A percentile compares a stretch with the other conserved stretches of the same genome.
Conservation (phyloP, 2,329 filamentous ascomycete species). For the Daldinia eschscholtzii region DNA sequence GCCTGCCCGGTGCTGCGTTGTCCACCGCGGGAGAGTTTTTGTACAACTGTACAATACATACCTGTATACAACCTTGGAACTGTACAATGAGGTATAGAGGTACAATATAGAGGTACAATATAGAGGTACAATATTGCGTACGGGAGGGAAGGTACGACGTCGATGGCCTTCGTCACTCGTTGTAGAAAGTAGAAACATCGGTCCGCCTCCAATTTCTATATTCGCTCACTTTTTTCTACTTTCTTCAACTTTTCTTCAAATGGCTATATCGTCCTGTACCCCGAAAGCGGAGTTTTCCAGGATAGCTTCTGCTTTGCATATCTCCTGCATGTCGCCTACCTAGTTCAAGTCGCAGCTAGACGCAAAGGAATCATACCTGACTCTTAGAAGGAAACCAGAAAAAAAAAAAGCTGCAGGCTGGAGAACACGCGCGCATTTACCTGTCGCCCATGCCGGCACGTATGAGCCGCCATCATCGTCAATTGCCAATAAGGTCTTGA, state of each 20-base stretch:
- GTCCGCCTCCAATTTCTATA: conserved; percentile 44
- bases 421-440: conserved; percentile 20
- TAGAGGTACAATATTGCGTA: background rate
- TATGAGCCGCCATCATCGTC: conserved; percentile 34
- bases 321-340: conserved; percentile 38
- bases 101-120: background rate
- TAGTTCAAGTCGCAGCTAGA: conserved; percentile 34
- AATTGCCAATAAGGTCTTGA: conserved; percentile 43
- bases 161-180: conserved; percentile 22
- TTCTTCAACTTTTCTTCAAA: conserved; percentile 15
- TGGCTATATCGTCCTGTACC: conserved; percentile 20
- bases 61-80: background rate
- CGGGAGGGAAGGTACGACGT: conserved; percentile 36
- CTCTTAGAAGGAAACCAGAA: conserved; percentile 7
- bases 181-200: conserved; percentile 29
- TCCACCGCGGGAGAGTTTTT: conserved; percentile 30
- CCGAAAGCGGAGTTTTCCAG: conserved; percentile 43
- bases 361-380: conserved; percentile 33
- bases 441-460: conserved; percentile 36
- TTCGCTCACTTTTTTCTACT: conserved; percentile 41
- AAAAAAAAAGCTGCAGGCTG: conserved; percentile 11
- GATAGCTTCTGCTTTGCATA: conserved; percentile 43
- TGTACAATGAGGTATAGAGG: background rate
- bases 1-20: conserved; percentile 38
- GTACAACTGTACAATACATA: conserved; percentile 31